Evolutionary conservation across 2,329 filamentous ascomycete genomes (phyloP).

Genomic region (Emericellopsis atlantica): DNA sequence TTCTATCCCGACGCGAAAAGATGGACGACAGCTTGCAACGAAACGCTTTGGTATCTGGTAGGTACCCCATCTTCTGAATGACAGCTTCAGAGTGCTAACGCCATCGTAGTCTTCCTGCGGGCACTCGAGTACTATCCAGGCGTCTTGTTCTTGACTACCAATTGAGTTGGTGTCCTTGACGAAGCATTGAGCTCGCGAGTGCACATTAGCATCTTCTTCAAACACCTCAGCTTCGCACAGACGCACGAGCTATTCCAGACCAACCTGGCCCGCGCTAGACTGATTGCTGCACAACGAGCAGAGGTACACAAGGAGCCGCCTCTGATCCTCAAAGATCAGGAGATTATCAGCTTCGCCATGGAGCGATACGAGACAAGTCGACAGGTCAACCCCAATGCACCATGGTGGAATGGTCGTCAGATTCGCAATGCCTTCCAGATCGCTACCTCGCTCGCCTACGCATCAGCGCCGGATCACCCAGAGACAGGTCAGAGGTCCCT

Average conservation of each 20-base stretch:
- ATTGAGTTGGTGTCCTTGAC: conserved; percentile 27
- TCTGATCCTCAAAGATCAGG: conserved; percentile 18
- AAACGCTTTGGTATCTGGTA: conserved; percentile 27
- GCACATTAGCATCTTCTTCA: conserved; percentile 32
- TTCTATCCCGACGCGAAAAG: conserved; percentile 29
- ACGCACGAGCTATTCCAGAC: no score
- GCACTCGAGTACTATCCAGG: conserved; percentile 32
- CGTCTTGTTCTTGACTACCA: conserved; percentile 32
- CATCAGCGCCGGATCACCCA: no score
- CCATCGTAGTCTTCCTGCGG: conserved; percentile 26
- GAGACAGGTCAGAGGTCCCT: no score
- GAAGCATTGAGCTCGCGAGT: conserved; percentile 31
- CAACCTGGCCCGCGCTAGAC: no score
- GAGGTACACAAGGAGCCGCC: conserved; percentile 10
- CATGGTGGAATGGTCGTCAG: conserved; percentile 23
- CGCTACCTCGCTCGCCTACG: conserved; percentile 19
- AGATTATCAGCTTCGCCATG: conserved; percentile 21
- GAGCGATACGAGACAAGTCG: conserved; percentile 13
- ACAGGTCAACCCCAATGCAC: conserved; percentile 12
- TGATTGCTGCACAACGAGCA: no score
- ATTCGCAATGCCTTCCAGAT: conserved; percentile 24
- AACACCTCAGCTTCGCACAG: conserved; percentile 1
- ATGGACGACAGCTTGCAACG: conserved; percentile 27
- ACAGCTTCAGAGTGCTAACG: no score
- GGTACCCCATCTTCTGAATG: no score